Base-by-base conservation (phyloP, 768 basidiomycete genomes). In the Mycena floridula region DNA sequence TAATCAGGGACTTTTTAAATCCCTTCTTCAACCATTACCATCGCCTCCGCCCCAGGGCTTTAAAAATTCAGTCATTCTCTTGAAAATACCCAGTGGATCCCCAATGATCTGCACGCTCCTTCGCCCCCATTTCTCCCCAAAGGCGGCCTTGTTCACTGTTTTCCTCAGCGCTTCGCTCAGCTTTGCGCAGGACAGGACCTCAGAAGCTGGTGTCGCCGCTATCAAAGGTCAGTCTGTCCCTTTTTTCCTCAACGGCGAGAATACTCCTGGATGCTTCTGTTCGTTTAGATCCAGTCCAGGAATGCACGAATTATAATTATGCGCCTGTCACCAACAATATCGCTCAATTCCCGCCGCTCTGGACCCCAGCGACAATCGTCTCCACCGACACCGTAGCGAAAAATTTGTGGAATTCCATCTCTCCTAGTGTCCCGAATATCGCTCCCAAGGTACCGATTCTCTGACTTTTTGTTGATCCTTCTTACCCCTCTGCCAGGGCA, bases 221-320 rank as follows among this genome's bases (percentile, higher is more conserved):
- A 67, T 70, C n/a, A 51, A 55, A 40, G 61, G 72, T 69, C 30
- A 37, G 62, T 56, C 13, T 18, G 4, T 45, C 40, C 9, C 21
- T 44, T 43, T 18, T 42, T 43, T 9, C 22, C 5, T 27, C 12
- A 30, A 42, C 22, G 13, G 24, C 6, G 41, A 23, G 12, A 37
- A 47, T 48, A 15, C 39, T 30, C 36, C 37, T 28, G 35, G 42
- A 51, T 48, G 27, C 39, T 11, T 6, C 32, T 35, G 13, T 37
- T 26, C 25, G 39, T 24, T 11, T 50, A 70, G 70, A 60, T 45
- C 50, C 62, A 2, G 55, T 49, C 30, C 22, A 37, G 27, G 74
- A 76, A 48, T 80, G 77, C 49, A 50, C 63, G 2, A 51, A 63
- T 0, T 78, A 80, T 55, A 54, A 53, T 43, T 70, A 76, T 43